Evolutionary conservation across 768 basidiomycete species (phyloP), one percentile per base, ranked within the genome.

Genomic region (Russula ochroleuca): DNA sequence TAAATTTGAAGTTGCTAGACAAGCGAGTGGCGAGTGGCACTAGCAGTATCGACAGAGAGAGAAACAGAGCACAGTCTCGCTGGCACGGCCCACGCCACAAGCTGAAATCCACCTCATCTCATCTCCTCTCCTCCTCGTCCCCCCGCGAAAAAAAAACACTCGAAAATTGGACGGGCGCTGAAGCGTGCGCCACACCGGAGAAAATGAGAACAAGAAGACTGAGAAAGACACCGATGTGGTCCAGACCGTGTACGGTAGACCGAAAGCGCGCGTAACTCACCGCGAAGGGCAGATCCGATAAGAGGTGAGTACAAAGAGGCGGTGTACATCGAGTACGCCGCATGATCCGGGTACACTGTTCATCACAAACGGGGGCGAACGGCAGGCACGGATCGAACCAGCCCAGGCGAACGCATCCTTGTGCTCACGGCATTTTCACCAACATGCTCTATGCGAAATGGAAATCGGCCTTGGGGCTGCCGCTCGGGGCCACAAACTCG

Each of bases 381-480:
- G 57, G 63, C 63, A 59, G 63, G 63, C 63, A 64, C 63, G 63
- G 63, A 59, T 64, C 63, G 63, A 59, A 59, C 50, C 38, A 38
- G 48, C 35, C 25, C 33, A 47, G 48, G 51, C 60, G 41, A 23
- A 13, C 41, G 28, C 40, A 43, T 43, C 61, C 63, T 25, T 33
- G 51, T 37, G 59, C n/a, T n/a, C 63, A 59, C 63, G 63, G 63
- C 63, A 54, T 64, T 49, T 52, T 25, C 11, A 58, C n/a, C 37
- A 17, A 23, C 35, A 19, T 53, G 14, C 35, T 23, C 31, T 17
- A 37, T 49, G 31, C 60, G 28, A 51, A 51, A 59, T 59, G 11
- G n/a, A 58, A 51, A 41, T 38, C 40, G 28, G 11, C 43, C 48
- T 23, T 33, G 55, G 41, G 41, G 19, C 56, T 35, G 13, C 48